Conservation (phyloP, 176 grass and related monocot genomes). For the Musa itinerans region DNA sequence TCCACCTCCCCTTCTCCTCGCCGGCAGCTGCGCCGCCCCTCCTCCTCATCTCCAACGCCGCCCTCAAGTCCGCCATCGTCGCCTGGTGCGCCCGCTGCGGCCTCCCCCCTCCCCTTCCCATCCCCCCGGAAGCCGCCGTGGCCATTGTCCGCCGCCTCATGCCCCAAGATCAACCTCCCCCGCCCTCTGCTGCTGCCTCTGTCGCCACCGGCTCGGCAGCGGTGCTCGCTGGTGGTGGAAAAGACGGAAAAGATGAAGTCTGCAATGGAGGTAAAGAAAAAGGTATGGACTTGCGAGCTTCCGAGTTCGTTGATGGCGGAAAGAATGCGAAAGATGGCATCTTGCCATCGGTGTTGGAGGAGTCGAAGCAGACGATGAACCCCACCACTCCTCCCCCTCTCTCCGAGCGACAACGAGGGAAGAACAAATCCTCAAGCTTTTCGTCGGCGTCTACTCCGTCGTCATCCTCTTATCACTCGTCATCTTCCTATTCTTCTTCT, state of each 20-base stretch:
- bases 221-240: not conserved
- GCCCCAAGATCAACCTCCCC: constrained; percentile 9
- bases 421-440: constrained; percentile 7
- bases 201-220: not conserved
- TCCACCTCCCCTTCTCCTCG: constrained; percentile 27
- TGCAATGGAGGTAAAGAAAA: not conserved
- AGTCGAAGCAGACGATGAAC: constrained; percentile 7
- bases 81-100: constrained; percentile 63
- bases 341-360: not conserved
- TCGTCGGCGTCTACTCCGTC: constrained; percentile 7
- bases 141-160: constrained; percentile 74
- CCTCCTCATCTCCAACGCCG: constrained; percentile 66
- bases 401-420: not conserved
- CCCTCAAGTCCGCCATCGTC: constrained; percentile 67
- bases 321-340: constrained; percentile 3
- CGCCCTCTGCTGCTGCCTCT: not conserved
- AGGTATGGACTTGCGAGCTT: not conserved
- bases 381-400: not conserved
- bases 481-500: constrained; percentile 9
- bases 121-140: constrained; percentile 44
- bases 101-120: constrained; percentile 40
- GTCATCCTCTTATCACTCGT: constrained; percentile 13
- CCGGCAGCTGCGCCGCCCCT: constrained; percentile 27
- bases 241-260: not conserved
- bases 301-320: not conserved